Conservation (phyloP, 1,284 basidiomycete genomes). For the Testicularia cyperi region DNA sequence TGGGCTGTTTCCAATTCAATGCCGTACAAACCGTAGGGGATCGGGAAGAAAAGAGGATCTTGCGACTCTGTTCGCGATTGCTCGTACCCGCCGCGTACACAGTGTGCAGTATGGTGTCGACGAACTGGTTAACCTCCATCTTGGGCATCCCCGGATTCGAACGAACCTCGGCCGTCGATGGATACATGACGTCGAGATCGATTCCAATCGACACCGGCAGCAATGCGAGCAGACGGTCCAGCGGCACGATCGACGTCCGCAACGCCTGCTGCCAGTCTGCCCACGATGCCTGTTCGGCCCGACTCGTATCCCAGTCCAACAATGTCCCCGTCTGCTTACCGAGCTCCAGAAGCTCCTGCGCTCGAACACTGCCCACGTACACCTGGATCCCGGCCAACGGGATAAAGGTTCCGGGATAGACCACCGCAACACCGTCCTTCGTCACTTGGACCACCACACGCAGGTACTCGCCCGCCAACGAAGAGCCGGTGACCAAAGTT, state of each 20-base stretch:
- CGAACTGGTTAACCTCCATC: slow-evolving; percentile 55
- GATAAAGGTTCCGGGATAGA: slow-evolving; percentile 72
- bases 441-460: slow-evolving; percentile 88
- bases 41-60: slow-evolving; percentile 53
- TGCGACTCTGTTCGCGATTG: slow-evolving; percentile 45
- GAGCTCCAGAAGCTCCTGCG: slow-evolving; percentile 74
- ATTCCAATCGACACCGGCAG: slow-evolving; percentile 49
- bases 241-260: slow-evolving; percentile 28
- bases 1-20: slow-evolving; percentile 99
- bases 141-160: slow-evolving; percentile 43
- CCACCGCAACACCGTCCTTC: slow-evolving; percentile 80
- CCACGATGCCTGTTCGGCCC: slow-evolving; percentile 22
- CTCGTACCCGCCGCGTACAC: slow-evolving; percentile 55
- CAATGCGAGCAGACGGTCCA: slow-evolving; percentile 48
- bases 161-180: slow-evolving; percentile 48
- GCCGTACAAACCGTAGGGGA: slow-evolving; percentile 65
- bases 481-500: slow-evolving; percentile 74
- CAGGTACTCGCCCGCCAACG: slow-evolving; percentile 82
- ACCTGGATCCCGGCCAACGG: slow-evolving; percentile 75
- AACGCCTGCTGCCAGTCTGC: slow-evolving; percentile 48
- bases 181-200: slow-evolving; percentile 55
- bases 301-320: slow-evolving; percentile 16
- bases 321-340: slow-evolving; percentile 61
- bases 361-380: slow-evolving; percentile 78
- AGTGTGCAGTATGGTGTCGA: slow-evolving; percentile 56